Conservation (phyloP, 1,139 yeast species). For the Insectozyma bohioensis region DNA sequence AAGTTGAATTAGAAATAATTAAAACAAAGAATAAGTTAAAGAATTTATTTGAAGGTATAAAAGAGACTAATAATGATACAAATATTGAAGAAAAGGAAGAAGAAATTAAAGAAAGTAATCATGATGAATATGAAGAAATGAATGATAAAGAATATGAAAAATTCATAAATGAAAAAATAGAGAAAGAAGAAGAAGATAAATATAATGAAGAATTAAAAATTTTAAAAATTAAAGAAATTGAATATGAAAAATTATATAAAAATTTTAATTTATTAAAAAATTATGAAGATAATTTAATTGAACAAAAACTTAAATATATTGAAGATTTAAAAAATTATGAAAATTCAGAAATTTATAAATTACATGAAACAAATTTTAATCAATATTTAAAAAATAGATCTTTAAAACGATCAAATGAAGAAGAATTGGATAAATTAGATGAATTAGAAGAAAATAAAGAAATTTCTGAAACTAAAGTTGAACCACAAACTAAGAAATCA, state of each 20-base stretch:
- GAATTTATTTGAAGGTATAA: slow-evolving; percentile 49
- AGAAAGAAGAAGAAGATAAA: slow-evolving; percentile 19
- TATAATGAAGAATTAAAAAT: slow-evolving; percentile 19
- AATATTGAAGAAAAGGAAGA: slow-evolving; percentile 5
- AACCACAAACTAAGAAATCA: slow-evolving; percentile 5
- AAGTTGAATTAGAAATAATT: slow-evolving; percentile 50
- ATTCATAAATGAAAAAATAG: slow-evolving; percentile 18
- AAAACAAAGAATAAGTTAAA: slow-evolving; percentile 53
- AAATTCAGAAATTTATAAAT: slow-evolving; percentile 7
- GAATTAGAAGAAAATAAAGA: slow-evolving; percentile 22
- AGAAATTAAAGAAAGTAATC: slow-evolving; percentile 4
- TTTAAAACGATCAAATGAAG: slow-evolving; percentile 33
- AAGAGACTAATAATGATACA: slow-evolving; percentile 24
- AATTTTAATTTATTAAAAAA: slow-evolving; percentile 20
- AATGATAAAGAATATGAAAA: slow-evolving; percentile 36
- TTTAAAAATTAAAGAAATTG: slow-evolving; percentile 21
- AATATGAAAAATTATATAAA: slow-evolving; percentile 17
- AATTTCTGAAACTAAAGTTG: slow-evolving; percentile 2
- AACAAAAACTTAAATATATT: slow-evolving; percentile 35
- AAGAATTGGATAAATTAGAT: slow-evolving; percentile 31
- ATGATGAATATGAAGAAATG: slow-evolving; percentile 26
- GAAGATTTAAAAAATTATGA: slow-evolving; percentile 29
- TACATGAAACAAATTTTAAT: slow-evolving; percentile 36
- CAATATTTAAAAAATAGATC: slow-evolving; percentile 39
- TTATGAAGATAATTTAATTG: slow-evolving; percentile 37